These are phyloP conservation scores for Phlebopus sp. DNA, from an alignment of 1,284 basidiomycete species.

Conservation along the genomic window DNA sequence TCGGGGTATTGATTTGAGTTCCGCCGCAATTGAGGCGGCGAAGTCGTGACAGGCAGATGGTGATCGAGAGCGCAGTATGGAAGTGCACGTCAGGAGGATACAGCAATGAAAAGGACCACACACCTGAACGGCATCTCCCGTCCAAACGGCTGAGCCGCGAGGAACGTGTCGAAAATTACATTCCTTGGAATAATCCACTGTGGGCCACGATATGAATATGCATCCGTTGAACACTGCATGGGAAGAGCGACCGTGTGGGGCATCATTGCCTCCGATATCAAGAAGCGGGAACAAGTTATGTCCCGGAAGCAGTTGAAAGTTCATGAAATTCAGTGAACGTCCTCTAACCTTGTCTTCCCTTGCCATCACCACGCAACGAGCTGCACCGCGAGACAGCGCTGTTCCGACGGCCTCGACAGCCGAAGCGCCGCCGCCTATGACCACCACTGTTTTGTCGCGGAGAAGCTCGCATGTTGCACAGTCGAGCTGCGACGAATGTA, in stretches of 20 bases:
- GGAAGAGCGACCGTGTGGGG: background rate
- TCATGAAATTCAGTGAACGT: background rate
- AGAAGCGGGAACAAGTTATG: background rate
- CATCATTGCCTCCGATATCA: background rate
- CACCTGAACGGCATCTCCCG: conserved; percentile 51
- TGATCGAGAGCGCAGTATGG: background rate
- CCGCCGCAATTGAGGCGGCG: too few relatives aligned
- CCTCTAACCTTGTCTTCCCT: conserved; percentile 29
- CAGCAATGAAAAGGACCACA: conserved; percentile 6
- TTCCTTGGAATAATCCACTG: conserved; percentile 52
- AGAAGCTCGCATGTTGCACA: conserved; percentile 34
- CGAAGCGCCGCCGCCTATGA: conserved; percentile 59
- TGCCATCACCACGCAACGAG: conserved; percentile 47
- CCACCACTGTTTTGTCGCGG: conserved; percentile 47
- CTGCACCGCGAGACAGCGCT: conserved; percentile 44
- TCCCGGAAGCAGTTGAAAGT: background rate
- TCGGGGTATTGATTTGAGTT: too few relatives aligned
- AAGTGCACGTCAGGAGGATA: background rate
- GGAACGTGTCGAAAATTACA: conserved; percentile 50
- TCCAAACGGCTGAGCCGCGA: conserved; percentile 59
- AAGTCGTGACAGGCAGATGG: too few relatives aligned
- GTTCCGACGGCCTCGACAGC: conserved; percentile 64
- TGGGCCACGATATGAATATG: too few relatives aligned
- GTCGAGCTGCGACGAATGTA: conserved; percentile 57
- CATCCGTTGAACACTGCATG: background rate